These are phyloP conservation scores for Boletus vermiculosoides DNA, from an alignment of 768 basidiomycete genomes.

Conservation along the genomic window DNA sequence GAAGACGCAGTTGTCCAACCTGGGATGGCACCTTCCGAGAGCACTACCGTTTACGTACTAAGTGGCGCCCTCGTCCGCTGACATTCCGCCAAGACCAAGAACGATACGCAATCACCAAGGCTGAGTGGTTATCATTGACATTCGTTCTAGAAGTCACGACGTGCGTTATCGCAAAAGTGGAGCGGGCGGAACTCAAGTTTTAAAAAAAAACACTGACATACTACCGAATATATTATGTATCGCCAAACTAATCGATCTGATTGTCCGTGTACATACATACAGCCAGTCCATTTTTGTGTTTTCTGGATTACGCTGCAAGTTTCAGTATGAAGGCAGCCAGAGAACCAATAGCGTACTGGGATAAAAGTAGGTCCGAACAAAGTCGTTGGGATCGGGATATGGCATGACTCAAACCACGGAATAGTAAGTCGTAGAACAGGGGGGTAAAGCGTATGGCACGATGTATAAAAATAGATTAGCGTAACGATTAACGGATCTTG, in stretches of 20 bases:
- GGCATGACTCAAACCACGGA: background rate
- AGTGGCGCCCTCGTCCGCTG: background rate
- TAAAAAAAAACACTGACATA: background rate
- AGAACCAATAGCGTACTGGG: slow-evolving; percentile 13
- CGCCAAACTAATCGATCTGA: background rate
- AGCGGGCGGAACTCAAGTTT: too few species aligned
- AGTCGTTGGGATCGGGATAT: background rate
- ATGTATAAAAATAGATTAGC: slow-evolving; percentile 27
- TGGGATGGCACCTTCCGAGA: slow-evolving; percentile 1
- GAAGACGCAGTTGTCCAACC: background rate
- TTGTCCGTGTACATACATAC: slow-evolving; percentile 64
- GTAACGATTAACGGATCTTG: slow-evolving; percentile 27
- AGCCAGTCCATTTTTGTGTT: slow-evolving; percentile 78
- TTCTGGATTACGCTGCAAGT: slow-evolving; percentile 30
- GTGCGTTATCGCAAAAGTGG: background rate
- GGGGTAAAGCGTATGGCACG: slow-evolving; percentile 15
- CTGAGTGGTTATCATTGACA: background rate
- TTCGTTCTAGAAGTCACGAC: background rate
- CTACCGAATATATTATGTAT: background rate
- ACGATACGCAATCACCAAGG: background rate
- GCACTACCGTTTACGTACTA: slow-evolving; percentile 13
- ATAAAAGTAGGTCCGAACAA: slow-evolving; percentile 12
- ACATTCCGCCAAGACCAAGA: slow-evolving; percentile 6
- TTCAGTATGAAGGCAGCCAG: slow-evolving; percentile 7
- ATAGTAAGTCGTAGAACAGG: slow-evolving; percentile 5